A percentile compares a stretch with the other conserved stretches of the same genome.
Evolutionary conservation across 2,329 filamentous ascomycete species (phyloP).

Genomic region (Cordyceps militaris): DNA sequence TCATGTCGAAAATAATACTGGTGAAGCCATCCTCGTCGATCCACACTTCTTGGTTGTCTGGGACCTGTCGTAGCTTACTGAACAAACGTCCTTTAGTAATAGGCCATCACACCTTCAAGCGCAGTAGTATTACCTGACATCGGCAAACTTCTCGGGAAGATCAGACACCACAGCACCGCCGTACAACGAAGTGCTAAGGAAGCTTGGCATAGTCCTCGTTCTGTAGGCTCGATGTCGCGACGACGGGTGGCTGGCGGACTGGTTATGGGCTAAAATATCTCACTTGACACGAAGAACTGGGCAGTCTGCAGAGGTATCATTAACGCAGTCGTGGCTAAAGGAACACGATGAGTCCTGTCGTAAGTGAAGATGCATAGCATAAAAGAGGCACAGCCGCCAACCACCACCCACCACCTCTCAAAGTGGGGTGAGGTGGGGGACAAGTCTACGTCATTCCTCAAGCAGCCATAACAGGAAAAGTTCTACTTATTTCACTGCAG

Average conservation of each 20-base stretch:
- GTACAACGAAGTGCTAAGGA: slow-evolving; percentile 55
- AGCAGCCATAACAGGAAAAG: no score
- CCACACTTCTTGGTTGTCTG: slow-evolving; percentile 88
- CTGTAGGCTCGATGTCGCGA: neutral
- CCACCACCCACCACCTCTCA: no score
- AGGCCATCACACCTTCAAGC: neutral
- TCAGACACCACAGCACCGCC: slow-evolving; percentile 66
- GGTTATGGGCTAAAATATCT: neutral
- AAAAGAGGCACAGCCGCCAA: neutral
- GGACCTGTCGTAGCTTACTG: slow-evolving; percentile 67
- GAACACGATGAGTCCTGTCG: neutral
- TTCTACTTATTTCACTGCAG: no score
- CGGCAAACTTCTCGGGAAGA: slow-evolving; percentile 59
- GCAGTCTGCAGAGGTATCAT: neutral
- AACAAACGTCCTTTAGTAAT: neutral
- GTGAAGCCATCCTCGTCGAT: slow-evolving; percentile 78
- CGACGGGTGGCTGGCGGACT: neutral
- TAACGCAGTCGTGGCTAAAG: neutral
- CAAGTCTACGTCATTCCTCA: slow-evolving; percentile 2
- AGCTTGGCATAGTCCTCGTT: slow-evolving; percentile 42
- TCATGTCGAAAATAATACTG: slow-evolving; percentile 84
- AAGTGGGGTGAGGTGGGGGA: slow-evolving; percentile 5
- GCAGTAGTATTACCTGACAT: slow-evolving; percentile 55
- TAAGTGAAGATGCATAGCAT: neutral
- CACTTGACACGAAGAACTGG: neutral